phyloP scores from a whole-genome alignment of 148 eudicot species.

The Vaccinium vitisidaea region DNA sequence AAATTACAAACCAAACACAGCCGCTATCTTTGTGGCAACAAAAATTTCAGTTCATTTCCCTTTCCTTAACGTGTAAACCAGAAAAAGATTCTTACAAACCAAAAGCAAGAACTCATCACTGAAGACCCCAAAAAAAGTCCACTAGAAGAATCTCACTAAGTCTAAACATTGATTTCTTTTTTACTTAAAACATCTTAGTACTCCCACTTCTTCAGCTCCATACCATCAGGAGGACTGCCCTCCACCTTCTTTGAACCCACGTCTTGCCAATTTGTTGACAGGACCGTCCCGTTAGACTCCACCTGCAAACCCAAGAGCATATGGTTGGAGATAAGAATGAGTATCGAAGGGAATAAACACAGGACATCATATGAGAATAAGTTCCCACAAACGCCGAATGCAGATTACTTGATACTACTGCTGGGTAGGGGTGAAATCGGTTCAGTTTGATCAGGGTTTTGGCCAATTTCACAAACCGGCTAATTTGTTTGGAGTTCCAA shows the following conservation, averaged over 20 bases:
- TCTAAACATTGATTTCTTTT: neutral
- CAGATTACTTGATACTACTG: neutral
- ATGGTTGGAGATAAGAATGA: neutral
- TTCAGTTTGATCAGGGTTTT: neutral
- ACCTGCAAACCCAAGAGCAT: constrained; percentile 39
- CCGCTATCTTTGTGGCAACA: neutral
- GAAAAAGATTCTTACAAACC: neutral
- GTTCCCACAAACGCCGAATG: neutral
- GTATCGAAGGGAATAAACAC: neutral
- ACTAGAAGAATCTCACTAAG: neutral
- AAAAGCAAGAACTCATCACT: neutral
- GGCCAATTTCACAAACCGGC: neutral
- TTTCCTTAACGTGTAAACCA: neutral
- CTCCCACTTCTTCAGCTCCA: constrained; percentile 97
- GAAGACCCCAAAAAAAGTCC: neutral
- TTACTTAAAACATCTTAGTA: constrained; percentile 22
- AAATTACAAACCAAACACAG: too few species aligned
- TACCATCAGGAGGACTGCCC: constrained; percentile 84
- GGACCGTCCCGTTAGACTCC: constrained; percentile 90
- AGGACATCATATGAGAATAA: neutral
- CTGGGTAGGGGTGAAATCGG: neutral
- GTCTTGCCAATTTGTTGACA: constrained; percentile 96
- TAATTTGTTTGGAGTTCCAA: neutral
- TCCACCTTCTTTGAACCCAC: constrained; percentile 89
- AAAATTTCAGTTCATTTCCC: too few species aligned